Conservation (phyloP, 192 early-diverging fungal species). For the Mortierella antarctica region DNA sequence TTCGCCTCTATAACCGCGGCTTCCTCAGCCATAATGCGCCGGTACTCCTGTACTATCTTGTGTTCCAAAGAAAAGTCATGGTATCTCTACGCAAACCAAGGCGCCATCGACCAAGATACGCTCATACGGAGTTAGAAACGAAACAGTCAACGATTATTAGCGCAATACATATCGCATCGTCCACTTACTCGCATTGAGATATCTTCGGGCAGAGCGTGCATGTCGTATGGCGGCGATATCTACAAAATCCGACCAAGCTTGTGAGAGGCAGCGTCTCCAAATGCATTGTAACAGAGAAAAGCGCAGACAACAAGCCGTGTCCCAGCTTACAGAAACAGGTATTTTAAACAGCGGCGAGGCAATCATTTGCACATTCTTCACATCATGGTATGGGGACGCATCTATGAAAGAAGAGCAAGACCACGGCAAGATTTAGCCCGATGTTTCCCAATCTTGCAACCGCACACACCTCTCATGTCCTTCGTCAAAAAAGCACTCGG, state of each 20-base stretch:
- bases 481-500: not conserved
- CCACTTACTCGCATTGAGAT: slow-evolving; percentile 24
- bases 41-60: slow-evolving; percentile 58
- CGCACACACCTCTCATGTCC: not conserved
- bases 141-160: not conserved
- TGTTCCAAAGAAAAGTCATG: slow-evolving; percentile 69
- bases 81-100: slow-evolving; percentile 27
- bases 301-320: not conserved
- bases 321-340: slow-evolving; percentile 26
- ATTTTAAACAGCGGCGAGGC: slow-evolving; percentile 44
- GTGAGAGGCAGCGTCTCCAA: not conserved
- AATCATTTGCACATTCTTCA: slow-evolving; percentile 50
- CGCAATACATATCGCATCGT: not conserved
- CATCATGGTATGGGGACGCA: slow-evolving; percentile 50
- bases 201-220: slow-evolving; percentile 35
- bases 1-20: slow-evolving; percentile 42
- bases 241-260: slow-evolving; percentile 1
- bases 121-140: not conserved
- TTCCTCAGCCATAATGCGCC: slow-evolving; percentile 45
- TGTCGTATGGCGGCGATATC: slow-evolving; percentile 47
- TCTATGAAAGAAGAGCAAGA: slow-evolving; percentile 11
- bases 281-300: not conserved
- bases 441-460: not conserved
- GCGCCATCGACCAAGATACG: not conserved
- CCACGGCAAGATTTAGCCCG: not conserved